Percentiles rank a stretch among this genome's conserved stretches.
These are phyloP conservation scores for Curvularia eragrostidis DNA, from an alignment of 2,329 filamentous ascomycete genomes.

Conservation along the genomic window DNA sequence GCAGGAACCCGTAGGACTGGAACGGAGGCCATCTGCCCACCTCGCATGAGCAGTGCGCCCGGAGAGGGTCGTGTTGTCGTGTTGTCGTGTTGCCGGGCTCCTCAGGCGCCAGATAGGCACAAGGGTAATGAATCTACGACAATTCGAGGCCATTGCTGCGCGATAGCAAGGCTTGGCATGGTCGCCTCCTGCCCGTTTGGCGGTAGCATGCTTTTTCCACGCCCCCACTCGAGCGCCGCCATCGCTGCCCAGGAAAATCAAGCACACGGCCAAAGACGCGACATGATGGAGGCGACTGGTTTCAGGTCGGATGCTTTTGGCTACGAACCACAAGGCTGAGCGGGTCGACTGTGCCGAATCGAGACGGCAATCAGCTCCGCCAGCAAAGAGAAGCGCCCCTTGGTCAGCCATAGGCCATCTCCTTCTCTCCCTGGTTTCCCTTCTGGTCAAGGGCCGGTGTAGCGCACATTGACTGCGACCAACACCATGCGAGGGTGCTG, in stretches of 20 bases:
- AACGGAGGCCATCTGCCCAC: constrained; percentile 18
- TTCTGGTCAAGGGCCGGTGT: constrained; percentile 6
- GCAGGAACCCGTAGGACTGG: constrained; percentile 26
- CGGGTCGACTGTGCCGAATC: neutral
- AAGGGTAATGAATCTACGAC: constrained; percentile 9
- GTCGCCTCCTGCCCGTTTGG: constrained; percentile 26
- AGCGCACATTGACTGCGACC: neutral
- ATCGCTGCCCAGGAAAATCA: constrained; percentile 4
- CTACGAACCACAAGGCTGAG: neutral
- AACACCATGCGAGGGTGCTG: neutral
- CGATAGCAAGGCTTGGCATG: constrained; percentile 22
- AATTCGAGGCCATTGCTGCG: constrained; percentile 10
- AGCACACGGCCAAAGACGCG: neutral
- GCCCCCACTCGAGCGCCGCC: constrained; percentile 5
- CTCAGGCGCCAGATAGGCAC: constrained; percentile 5
- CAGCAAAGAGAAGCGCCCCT: neutral
- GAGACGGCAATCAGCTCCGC: neutral
- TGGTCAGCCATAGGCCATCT: neutral
- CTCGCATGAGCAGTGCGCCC: constrained; percentile 6
- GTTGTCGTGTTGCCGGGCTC: too few species aligned
- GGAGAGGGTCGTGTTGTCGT: constrained; percentile 1
- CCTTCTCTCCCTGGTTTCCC: neutral
- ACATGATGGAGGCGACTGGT: constrained; percentile 3
- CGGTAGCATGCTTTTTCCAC: constrained; percentile 10
- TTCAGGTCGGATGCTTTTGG: neutral